Evolutionary conservation across 2,329 filamentous ascomycete genomes (phyloP).

Genomic region (Fusarium pininemorale): DNA sequence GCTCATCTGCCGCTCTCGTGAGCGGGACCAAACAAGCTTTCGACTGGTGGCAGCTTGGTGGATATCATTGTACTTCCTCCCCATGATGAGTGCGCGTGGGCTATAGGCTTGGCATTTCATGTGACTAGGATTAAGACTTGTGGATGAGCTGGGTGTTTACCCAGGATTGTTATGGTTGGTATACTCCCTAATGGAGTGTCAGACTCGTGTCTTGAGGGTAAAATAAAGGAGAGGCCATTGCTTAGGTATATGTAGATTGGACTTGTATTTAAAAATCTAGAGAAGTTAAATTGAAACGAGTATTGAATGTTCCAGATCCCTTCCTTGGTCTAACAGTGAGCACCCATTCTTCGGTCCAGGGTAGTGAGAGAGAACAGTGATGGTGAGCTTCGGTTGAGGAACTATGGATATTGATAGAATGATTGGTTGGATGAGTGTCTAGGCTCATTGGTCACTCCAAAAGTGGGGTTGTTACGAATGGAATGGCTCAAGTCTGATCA

Average conservation of each 20-base stretch:
- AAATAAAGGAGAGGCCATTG: not conserved
- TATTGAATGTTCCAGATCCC: no score
- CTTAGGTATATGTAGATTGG: no score
- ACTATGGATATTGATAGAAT: not conserved
- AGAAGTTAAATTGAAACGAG: not conserved
- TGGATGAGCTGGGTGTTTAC: no score
- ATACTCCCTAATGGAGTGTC: not conserved
- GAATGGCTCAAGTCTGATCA: not conserved
- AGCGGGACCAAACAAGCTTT: slow-evolving; percentile 22
- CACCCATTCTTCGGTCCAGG: not conserved
- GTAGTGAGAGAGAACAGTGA: not conserved
- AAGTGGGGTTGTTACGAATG: not conserved
- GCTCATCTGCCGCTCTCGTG: slow-evolving; percentile 18
- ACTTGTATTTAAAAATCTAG: not conserved
- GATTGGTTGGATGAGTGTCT: not conserved
- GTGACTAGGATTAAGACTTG: not conserved
- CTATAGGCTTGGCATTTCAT: not conserved
- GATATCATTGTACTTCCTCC: slow-evolving; percentile 29
- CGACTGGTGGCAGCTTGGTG: slow-evolving; percentile 33
- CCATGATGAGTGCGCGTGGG: slow-evolving; percentile 17
- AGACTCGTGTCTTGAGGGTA: no score
- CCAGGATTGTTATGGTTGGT: no score
- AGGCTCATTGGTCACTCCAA: not conserved
- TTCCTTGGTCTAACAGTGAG: no score
- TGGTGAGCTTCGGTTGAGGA: not conserved